Evolutionary conservation across 2,329 filamentous ascomycete species (phyloP).

Genomic region (Claviceps digitariae): DNA sequence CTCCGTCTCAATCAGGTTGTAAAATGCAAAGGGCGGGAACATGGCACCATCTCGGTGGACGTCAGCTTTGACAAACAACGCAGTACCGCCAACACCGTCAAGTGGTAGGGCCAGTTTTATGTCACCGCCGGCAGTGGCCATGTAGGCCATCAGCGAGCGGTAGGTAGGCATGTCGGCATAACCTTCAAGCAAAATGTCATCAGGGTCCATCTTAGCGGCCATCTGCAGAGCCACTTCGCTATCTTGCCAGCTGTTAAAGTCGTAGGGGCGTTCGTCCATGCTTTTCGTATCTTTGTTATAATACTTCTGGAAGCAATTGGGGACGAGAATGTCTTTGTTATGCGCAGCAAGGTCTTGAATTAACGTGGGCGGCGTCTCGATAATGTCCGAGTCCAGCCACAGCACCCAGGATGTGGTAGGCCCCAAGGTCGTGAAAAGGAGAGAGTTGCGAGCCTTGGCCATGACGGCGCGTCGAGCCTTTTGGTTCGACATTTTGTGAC

Average conservation of each 20-base stretch:
- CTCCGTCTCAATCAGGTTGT: conserved; percentile 94
- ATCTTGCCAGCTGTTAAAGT: conserved; percentile 97
- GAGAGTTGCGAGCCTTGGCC: conserved; percentile 84
- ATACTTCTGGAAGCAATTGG: conserved; percentile 90
- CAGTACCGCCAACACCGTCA: conserved; percentile 88
- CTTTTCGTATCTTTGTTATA: conserved; percentile 54
- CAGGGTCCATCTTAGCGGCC: conserved; percentile 66
- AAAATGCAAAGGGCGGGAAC: conserved; percentile 95
- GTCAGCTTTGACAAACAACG: conserved; percentile 86
- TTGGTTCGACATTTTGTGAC: conserved; percentile 86
- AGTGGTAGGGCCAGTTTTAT: conserved; percentile 54
- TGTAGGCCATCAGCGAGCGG: conserved; percentile 77
- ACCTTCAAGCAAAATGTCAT: conserved; percentile 87
- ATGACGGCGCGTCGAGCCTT: conserved; percentile 77
- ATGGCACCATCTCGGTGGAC: conserved; percentile 96
- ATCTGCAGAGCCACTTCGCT: conserved; percentile 66
- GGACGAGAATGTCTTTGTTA: conserved; percentile 82
- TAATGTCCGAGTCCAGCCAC: conserved; percentile 85
- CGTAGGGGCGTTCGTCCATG: conserved; percentile 71
- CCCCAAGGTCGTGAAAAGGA: conserved; percentile 89
- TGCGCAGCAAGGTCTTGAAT: conserved; percentile 86
- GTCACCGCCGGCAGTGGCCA: conserved; percentile 47
- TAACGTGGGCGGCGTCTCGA: conserved; percentile 72
- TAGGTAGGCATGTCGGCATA: conserved; percentile 91
- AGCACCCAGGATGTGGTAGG: conserved; percentile 90